Conservation (phyloP, 2,329 filamentous ascomycete species). For the Pseudovirgaria hyperparasitica region DNA sequence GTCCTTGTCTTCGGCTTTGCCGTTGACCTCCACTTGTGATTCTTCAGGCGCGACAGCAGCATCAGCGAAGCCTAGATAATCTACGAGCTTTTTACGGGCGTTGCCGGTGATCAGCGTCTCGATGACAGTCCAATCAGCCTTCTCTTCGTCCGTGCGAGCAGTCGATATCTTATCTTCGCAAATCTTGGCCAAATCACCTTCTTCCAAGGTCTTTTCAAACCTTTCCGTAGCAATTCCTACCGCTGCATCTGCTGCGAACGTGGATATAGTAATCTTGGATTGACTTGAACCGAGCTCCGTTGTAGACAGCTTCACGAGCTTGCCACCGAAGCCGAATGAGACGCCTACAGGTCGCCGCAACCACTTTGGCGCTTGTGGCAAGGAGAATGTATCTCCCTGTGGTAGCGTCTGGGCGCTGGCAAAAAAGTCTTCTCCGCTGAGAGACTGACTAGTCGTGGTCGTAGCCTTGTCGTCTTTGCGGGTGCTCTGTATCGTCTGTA, state of each 20-base stretch:
- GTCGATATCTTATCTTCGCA: conserved; percentile 66
- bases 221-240: conserved; percentile 74
- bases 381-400: conserved; percentile 77
- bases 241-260: conserved; percentile 78
- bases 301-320: conserved; percentile 64
- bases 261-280: conserved; percentile 72
- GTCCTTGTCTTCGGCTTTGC: conserved; percentile 21
- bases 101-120: conserved; percentile 76
- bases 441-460: conserved; percentile 40
- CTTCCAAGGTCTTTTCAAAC: conserved; percentile 71
- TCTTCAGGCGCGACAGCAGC: conserved; percentile 35
- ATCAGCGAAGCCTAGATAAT: conserved; percentile 78
- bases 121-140: conserved; percentile 91
- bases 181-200: conserved; percentile 64
- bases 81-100: conserved; percentile 72
- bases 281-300: conserved; percentile 48
- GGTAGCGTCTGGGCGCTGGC: conserved; percentile 84
- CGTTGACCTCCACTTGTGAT: conserved; percentile 25
- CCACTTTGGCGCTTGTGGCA: conserved; percentile 82
- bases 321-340: conserved; percentile 91
- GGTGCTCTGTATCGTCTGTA: conserved; percentile 91
- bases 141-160: conserved; percentile 78
- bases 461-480: conserved; percentile 55
- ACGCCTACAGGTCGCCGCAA: conserved; percentile 72
- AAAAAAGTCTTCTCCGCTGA: conserved; percentile 95